phyloP scores from a whole-genome alignment of 2,329 filamentous ascomycete genomes.

The Monilinia polystroma region DNA sequence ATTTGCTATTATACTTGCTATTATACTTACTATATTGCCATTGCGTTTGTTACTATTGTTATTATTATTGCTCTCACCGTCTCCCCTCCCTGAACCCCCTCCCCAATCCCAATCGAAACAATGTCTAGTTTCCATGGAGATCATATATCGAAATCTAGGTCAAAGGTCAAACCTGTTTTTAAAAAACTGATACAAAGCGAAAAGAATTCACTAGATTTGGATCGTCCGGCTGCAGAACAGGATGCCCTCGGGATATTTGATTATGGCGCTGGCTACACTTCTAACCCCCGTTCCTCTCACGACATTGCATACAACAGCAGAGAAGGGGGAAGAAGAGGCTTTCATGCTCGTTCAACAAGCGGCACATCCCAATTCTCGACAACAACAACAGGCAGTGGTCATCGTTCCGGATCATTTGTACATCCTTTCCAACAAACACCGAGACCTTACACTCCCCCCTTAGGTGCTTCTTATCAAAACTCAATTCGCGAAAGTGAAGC shows the following conservation, averaged over 20 bases:
- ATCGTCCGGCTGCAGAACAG: conserved; percentile 59
- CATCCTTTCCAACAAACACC: conserved; percentile 66
- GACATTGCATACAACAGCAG: conserved; percentile 33
- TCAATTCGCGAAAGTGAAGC: conserved; percentile 54
- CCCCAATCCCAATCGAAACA: conserved; percentile 8
- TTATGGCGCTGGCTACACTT: conserved; percentile 31
- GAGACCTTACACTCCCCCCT: conserved; percentile 57
- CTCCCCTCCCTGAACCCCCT: neutral
- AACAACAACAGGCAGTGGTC: conserved; percentile 53
- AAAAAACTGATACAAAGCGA: conserved; percentile 55
- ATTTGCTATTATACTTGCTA: conserved; percentile 1
- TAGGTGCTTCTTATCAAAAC: conserved; percentile 53
- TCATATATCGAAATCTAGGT: conserved; percentile 32
- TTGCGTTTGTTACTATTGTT: neutral
- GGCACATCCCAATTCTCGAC: conserved; percentile 55
- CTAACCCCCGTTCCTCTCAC: conserved; percentile 32
- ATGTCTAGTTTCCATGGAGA: conserved; percentile 36
- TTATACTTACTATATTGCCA: neutral
- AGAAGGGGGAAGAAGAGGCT: conserved; percentile 32
- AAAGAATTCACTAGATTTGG: conserved; percentile 62
- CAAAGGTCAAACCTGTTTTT: conserved; percentile 55
- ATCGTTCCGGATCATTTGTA: conserved; percentile 49
- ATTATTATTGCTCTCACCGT: conserved; percentile 13
- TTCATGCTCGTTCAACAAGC: conserved; percentile 58
- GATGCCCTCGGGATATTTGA: conserved; percentile 43